A percentile compares a stretch with the other conserved stretches of the same genome.
These are phyloP conservation scores for Tieghemostelium lacteum DNA, from an alignment of 78 protist genomes.

Conservation along the genomic window DNA sequence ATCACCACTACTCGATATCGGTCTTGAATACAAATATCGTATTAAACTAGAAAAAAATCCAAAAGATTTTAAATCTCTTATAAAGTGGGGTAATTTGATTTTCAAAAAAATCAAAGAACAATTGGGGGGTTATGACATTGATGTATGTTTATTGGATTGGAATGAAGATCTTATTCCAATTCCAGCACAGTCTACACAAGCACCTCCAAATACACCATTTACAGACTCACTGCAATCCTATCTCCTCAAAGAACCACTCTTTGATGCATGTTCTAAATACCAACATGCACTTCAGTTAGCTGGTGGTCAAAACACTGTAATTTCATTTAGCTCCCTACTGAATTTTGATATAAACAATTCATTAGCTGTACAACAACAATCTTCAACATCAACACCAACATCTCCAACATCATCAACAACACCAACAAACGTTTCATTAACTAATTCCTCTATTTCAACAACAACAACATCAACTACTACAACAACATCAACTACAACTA, in stretches of 20 bases:
- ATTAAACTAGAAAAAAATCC: constrained; percentile 41
- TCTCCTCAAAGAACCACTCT: constrained; percentile 44
- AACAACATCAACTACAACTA: background rate
- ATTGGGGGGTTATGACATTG: constrained; percentile 51
- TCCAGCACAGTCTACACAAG: constrained; percentile 24
- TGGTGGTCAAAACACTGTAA: constrained; percentile 16
- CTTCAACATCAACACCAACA: background rate
- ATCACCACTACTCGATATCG: constrained; percentile 34
- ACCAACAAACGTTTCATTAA: background rate
- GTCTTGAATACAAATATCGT: constrained; percentile 47
- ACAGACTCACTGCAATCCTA: constrained; percentile 13
- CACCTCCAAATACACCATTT: constrained; percentile 30
- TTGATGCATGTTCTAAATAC: constrained; percentile 64
- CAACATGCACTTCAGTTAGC: constrained; percentile 54
- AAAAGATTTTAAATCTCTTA: constrained; percentile 44
- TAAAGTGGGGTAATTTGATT: constrained; percentile 63
- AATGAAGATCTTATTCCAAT: constrained; percentile 47
- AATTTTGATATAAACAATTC: constrained; percentile 1
- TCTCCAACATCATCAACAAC: background rate
- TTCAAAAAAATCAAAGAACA: constrained; percentile 29
- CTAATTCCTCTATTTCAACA: background rate
- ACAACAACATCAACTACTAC: background rate
- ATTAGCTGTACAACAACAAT: background rate
- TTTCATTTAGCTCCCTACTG: constrained; percentile 23
- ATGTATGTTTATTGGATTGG: constrained; percentile 66